Conservation (phyloP, 371 early-diverging fungal genomes). For the Massospora cicadina region DNA sequence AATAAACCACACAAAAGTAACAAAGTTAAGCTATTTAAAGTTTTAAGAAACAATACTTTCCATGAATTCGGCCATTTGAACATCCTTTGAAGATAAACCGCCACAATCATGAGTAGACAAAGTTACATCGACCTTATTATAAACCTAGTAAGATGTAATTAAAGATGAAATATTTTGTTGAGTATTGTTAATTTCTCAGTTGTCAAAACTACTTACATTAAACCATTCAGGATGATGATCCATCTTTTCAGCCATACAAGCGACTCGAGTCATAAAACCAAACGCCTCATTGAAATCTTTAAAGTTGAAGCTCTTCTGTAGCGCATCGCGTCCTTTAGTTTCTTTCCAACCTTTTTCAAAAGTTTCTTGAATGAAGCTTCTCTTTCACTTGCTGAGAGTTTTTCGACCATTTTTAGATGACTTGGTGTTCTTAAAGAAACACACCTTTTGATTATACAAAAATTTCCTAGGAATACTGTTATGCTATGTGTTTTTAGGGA, state of each 20-base stretch:
- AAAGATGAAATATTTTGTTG: no score
- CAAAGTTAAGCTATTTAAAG: no score
- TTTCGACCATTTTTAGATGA: no score
- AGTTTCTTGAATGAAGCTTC: no score
- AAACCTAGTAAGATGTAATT: conserved; percentile 29
- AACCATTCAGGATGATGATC: conserved; percentile 95
- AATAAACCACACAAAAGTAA: no score
- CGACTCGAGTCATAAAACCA: conserved; percentile 86
- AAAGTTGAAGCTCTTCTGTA: conserved; percentile 58
- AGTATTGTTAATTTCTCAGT: no score
- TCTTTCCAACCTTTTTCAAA: conserved; percentile 49
- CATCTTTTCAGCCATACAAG: conserved; percentile 71
- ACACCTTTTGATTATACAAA: no score
- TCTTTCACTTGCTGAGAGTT: no score
- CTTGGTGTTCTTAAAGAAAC: no score
- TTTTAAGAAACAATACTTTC: no score
- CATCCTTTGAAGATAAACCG: conserved; percentile 59
- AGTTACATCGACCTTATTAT: conserved; percentile 77
- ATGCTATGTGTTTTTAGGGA: no score
- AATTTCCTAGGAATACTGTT: no score
- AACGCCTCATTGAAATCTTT: conserved; percentile 73
- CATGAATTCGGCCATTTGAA: conserved; percentile 59
- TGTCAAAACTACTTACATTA: conserved; percentile 33
- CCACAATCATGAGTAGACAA: conserved; percentile 80
- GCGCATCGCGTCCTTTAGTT: conserved; percentile 55